phyloP scores from a whole-genome alignment of 805 yeast genomes.

The Ogataea angusta region DNA sequence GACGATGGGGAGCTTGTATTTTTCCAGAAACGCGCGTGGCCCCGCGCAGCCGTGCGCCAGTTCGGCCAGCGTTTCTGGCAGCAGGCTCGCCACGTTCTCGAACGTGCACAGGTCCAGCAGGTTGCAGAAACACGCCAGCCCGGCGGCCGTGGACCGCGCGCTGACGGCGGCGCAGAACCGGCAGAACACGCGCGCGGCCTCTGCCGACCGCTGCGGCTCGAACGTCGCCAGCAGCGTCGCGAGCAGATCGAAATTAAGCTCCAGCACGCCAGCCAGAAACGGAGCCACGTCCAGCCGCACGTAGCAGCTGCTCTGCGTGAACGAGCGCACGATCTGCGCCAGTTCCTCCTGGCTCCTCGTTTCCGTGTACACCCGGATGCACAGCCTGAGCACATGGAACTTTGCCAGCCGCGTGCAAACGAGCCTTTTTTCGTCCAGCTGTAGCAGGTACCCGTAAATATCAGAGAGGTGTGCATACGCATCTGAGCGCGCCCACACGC shows the following conservation, averaged over 20 bases:
- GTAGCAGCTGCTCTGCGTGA: conserved; percentile 19
- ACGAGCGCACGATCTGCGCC: conserved; percentile 4
- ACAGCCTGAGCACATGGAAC: conserved; percentile 32
- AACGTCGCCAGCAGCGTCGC: conserved; percentile 31
- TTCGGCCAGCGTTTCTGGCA: conserved; percentile 26
- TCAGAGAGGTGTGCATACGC: conserved; percentile 30
- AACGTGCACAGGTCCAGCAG: conserved; percentile 40
- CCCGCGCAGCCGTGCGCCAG: conserved; percentile 24
- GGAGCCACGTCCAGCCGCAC: conserved; percentile 24
- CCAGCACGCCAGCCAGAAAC: conserved; percentile 11
- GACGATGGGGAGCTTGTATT: conserved; percentile 35
- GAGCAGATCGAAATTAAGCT: conserved; percentile 29
- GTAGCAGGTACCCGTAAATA: conserved; percentile 43
- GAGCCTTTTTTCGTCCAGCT: conserved; percentile 38
- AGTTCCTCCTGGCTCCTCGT: conserved; percentile 8
- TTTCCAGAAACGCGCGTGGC: conserved; percentile 27
- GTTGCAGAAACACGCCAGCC: conserved; percentile 38
- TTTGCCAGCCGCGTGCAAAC: conserved; percentile 38
- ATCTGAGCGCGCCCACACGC: conserved; percentile 27
- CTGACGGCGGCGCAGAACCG: conserved; percentile 35
- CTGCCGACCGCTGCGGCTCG: conserved; percentile 25
- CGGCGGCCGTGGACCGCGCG: conserved; percentile 29
- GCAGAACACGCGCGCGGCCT: conserved; percentile 38
- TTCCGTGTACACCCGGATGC: conserved; percentile 29
- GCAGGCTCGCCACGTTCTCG: conserved; percentile 31